Percentiles rank a stretch among this genome's conserved stretches.
Conservation (phyloP, 495 filamentous ascomycete species). For the Cercophora samala region DNA sequence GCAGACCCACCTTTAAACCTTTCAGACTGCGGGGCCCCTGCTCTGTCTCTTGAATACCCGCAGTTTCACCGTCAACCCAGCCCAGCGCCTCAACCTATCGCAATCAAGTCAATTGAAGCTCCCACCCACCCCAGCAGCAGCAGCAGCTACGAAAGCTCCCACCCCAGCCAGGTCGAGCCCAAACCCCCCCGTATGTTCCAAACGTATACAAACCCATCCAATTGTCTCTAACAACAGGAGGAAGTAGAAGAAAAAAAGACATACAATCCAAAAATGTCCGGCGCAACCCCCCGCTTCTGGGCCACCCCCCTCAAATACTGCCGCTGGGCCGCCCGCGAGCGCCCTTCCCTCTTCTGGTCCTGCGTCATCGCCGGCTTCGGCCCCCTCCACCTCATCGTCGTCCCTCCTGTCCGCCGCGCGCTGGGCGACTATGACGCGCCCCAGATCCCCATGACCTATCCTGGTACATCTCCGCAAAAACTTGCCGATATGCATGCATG, state of each 20-base stretch:
- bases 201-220: neutral
- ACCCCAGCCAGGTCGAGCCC: neutral
- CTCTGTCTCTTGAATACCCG: conserved; percentile 16
- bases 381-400: conserved; percentile 61
- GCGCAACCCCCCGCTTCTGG: conserved; percentile 71
- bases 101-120: neutral
- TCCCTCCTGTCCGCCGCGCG: conserved; percentile 63
- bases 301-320: conserved; percentile 73
- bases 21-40: neutral
- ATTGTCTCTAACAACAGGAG: neutral
- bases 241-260: conserved; percentile 5
- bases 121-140: neutral
- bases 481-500: no score
- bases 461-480: no score
- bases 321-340: conserved; percentile 80
- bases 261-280: conserved; percentile 53
- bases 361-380: conserved; percentile 67
- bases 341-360: conserved; percentile 85
- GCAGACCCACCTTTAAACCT: conserved; percentile 11
- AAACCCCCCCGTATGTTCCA: neutral
- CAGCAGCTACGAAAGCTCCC: neutral
- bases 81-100: neutral
- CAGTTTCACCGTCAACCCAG: conserved; percentile 20
- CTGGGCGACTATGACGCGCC: conserved; percentile 69
- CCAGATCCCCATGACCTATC: conserved; percentile 83